Conservation (phyloP, 2,329 filamentous ascomycete species). For the Exophiala sideris region DNA sequence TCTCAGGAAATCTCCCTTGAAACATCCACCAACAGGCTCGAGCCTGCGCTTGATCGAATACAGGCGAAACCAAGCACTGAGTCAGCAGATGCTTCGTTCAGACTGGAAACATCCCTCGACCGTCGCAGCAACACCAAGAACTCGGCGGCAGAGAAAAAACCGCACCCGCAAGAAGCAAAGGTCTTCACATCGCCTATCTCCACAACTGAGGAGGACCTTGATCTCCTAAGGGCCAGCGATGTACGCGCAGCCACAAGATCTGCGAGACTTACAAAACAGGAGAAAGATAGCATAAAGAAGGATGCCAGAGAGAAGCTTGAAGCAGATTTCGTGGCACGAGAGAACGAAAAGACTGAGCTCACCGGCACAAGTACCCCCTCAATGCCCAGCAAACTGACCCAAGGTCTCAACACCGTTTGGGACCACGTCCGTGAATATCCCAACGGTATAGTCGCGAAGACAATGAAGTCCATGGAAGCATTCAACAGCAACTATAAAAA, state of each 20-base stretch:
- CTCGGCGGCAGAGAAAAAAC: background rate
- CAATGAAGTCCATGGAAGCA: slow-evolving; percentile 20
- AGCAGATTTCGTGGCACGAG: slow-evolving; percentile 23
- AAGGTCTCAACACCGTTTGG: slow-evolving; percentile 19
- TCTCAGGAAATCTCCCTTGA: background rate
- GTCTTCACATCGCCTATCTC: background rate
- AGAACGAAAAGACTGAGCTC: slow-evolving; percentile 13
- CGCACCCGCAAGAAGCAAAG: background rate
- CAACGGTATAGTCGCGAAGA: slow-evolving; percentile 28
- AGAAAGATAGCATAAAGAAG: slow-evolving; percentile 24
- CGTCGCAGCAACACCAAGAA: slow-evolving; percentile 5
- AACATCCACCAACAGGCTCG: slow-evolving; percentile 3
- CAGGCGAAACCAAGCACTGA: background rate
- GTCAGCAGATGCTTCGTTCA: background rate
- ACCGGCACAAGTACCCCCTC: background rate
- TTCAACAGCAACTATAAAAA: slow-evolving; percentile 21
- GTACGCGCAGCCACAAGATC: slow-evolving; percentile 34
- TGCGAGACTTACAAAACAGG: slow-evolving; percentile 24
- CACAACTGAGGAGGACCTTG: slow-evolving; percentile 30
- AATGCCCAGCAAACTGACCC: slow-evolving; percentile 8
- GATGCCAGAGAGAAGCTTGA: slow-evolving; percentile 26
- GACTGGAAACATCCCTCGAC: slow-evolving; percentile 14
- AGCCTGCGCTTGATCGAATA: slow-evolving; percentile 23
- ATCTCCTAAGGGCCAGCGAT: slow-evolving; percentile 36
- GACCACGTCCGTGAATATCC: slow-evolving; percentile 25